These are phyloP conservation scores for Epithele typhae DNA, from an alignment of 768 basidiomycete genomes.

Conservation along the genomic window DNA sequence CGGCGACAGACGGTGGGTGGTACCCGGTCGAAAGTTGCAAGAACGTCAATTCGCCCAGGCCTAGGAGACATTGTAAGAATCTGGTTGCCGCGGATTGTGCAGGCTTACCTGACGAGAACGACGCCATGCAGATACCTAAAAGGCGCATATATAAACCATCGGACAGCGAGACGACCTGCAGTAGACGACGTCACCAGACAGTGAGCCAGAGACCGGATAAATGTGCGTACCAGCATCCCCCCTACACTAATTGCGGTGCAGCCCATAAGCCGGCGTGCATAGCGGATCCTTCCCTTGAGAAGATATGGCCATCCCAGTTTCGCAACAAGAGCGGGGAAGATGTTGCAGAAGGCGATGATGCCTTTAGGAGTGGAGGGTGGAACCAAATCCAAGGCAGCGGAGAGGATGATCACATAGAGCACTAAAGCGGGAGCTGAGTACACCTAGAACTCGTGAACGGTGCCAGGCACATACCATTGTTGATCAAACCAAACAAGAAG, in stretches of 20 bases:
- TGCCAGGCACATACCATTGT: constrained; percentile 61
- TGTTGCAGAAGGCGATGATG: constrained; percentile 93
- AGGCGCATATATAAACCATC: constrained; percentile 64
- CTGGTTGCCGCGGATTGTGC: not conserved
- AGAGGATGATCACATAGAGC: constrained; percentile 93
- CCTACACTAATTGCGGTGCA: constrained; percentile 72
- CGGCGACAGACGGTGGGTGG: constrained; percentile 62
- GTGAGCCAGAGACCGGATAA: not conserved
- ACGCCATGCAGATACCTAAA: constrained; percentile 76
- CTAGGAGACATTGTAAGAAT: constrained; percentile 32
- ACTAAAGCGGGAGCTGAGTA: constrained; percentile 39
- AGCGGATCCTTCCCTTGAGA: constrained; percentile 81
- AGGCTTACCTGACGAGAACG: constrained; percentile 73
- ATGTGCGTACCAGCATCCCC: constrained; percentile 79
- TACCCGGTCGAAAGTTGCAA: constrained; percentile 88
- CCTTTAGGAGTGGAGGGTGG: constrained; percentile 91
- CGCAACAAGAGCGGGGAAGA: constrained; percentile 79
- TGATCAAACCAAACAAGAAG: constrained; percentile 89
- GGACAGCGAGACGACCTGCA: constrained; percentile 73
- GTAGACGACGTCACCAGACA: not conserved
- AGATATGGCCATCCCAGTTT: constrained; percentile 94
- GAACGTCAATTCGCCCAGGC: constrained; percentile 92
- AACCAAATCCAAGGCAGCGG: constrained; percentile 92
- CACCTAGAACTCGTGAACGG: not conserved
- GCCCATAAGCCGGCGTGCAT: constrained; percentile 65